These are phyloP conservation scores for Circinella umbellata DNA, from an alignment of 371 early-diverging fungal genomes.

Conservation along the genomic window DNA sequence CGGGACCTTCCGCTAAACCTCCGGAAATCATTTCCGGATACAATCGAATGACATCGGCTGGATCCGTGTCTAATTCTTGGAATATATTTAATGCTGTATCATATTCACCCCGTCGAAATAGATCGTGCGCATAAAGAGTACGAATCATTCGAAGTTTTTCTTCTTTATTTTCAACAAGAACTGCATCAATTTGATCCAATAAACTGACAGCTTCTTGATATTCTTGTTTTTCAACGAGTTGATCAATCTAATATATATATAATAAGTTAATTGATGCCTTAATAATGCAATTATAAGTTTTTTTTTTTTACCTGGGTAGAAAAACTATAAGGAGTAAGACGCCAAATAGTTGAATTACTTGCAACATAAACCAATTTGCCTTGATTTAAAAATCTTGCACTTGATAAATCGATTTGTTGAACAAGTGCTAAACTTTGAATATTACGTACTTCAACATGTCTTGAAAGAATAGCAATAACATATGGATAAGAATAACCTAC, in stretches of 20 bases:
- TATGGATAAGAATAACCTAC: conserved; percentile 77
- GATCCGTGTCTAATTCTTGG: conserved; percentile 80
- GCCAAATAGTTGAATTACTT: conserved; percentile 80
- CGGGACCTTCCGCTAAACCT: conserved; percentile 21
- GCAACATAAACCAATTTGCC: conserved; percentile 83
- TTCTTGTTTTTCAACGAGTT: conserved; percentile 75
- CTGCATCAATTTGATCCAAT: conserved; percentile 86
- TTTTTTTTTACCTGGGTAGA: conserved; percentile 75
- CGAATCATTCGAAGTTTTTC: conserved; percentile 69
- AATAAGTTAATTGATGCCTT: background rate
- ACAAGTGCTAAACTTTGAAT: conserved; percentile 83
- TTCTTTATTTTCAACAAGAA: conserved; percentile 79
- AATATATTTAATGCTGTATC: conserved; percentile 81
- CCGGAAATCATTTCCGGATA: conserved; percentile 79
- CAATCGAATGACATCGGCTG: conserved; percentile 83
- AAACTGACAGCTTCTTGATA: conserved; percentile 88
- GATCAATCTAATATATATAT: conserved; percentile 60
- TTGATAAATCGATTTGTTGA: conserved; percentile 73
- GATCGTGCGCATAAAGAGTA: conserved; percentile 83
- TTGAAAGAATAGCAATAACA: conserved; percentile 71
- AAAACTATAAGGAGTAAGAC: conserved; percentile 85
- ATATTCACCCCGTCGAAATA: conserved; percentile 79
- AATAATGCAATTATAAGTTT: too few relatives aligned
- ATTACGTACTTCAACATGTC: conserved; percentile 85
- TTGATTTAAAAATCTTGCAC: conserved; percentile 65